Base-by-base conservation (phyloP, 371 early-diverging fungal species). In the Haplosporangium sp. region DNA sequence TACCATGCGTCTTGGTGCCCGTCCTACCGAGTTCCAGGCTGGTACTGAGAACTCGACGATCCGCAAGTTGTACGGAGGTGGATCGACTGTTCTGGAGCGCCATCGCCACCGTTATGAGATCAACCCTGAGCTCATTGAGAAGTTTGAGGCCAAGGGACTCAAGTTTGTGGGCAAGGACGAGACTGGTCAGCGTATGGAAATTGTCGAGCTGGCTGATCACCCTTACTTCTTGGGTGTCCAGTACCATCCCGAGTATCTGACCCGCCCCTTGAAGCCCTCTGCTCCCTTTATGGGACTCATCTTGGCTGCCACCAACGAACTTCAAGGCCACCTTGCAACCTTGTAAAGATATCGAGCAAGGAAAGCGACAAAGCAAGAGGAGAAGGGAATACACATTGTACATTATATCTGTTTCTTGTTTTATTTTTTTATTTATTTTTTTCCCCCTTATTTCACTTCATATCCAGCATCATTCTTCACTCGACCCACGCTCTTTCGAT, bases 101-200 rank as follows among this genome's bases (percentile, higher is more conserved):
- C 99, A 99, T 81, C 95, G 99, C 75, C 99, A 99, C 80, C 91
- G 99, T 59, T 99, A 99, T 84, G 99, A 99, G 86, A 94, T 99
- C 66, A 99, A 98, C 86, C 96, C 95, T 10, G 89, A 92, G 55
- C 87, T 88, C 69, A 92, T 96, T 12, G 64, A 76, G 16, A 81
- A 84, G 59, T 81, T 99, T 10, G 98, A 99, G 85, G 71, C 80
- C 14, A 82, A 92, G 54, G 99, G 99, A 10, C 75, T 99, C 55
- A 81, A 83, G 41, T 98, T 99, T 85, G 90, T 99, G 53, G 99
- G 98, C 69, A 89, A 92, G 62, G 97, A 98, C 62, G 96, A 96
- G 67, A 92, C 92, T 50, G 96, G 95, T 29, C 90, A 96, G 77
- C 94, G 99, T 64, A 99, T 99, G 95, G 99, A 99, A 84, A 95